Evolutionary conservation across 495 filamentous ascomycete genomes (phyloP).

Genomic region (Talaromyces stipitatus): DNA sequence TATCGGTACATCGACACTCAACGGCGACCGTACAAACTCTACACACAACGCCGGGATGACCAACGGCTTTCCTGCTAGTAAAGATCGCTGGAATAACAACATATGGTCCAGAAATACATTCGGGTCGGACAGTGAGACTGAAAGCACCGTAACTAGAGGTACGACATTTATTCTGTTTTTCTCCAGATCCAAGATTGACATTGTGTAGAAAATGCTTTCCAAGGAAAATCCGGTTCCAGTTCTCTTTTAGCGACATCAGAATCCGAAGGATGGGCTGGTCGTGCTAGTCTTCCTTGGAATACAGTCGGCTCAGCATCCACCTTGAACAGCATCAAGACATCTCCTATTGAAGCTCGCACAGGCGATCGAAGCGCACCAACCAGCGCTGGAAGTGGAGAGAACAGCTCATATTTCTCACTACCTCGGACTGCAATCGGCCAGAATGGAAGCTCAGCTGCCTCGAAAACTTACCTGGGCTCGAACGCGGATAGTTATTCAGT

Average conservation of each 20-base stretch:
- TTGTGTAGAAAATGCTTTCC: conserved; percentile 20
- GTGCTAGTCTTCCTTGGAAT: conserved; percentile 47
- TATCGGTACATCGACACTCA: conserved; percentile 33
- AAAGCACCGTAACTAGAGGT: conserved; percentile 6
- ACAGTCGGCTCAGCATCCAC: conserved; percentile 40
- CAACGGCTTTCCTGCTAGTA: conserved; percentile 37
- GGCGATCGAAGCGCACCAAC: conserved; percentile 31
- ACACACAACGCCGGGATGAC: conserved; percentile 30
- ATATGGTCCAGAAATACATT: conserved; percentile 58
- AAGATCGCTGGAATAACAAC: conserved; percentile 44
- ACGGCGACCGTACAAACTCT: conserved; percentile 29
- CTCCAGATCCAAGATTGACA: not conserved
- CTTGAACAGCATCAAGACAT: conserved; percentile 34
- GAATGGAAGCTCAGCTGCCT: conserved; percentile 15
- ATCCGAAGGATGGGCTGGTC: conserved; percentile 47
- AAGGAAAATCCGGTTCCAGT: conserved; percentile 55
- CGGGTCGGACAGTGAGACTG: conserved; percentile 22
- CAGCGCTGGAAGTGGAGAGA: conserved; percentile 32
- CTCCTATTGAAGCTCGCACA: conserved; percentile 39
- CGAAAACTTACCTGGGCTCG: conserved; percentile 27
- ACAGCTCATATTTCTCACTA: conserved; percentile 32
- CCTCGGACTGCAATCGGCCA: conserved; percentile 23
- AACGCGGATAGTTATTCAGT: conserved; percentile 28
- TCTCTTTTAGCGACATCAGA: conserved; percentile 59
- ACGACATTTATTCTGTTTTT: not conserved